Percentiles rank a stretch among this genome's conserved stretches.
Conservation (phyloP, 108 stramenopile species). For the Chaetoceros muelleri region DNA sequence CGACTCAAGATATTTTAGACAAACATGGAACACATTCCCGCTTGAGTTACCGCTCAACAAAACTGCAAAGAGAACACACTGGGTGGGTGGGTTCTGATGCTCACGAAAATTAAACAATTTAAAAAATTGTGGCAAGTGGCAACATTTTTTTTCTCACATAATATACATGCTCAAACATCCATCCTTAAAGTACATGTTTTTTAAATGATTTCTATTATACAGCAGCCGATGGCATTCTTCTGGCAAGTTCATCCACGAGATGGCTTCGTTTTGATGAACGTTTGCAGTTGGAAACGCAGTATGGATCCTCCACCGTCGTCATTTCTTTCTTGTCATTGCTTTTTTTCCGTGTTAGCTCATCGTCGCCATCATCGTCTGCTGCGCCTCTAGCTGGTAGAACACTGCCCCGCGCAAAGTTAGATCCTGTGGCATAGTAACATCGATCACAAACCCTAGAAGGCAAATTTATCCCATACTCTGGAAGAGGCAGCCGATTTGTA, state of each 20-base stretch:
- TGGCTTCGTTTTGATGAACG: not conserved
- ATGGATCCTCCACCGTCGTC: too few relatives aligned
- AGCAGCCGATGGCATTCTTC: not conserved
- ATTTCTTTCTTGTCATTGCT: not conserved
- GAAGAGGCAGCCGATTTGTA: slow-evolving; percentile 71
- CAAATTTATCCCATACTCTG: slow-evolving; percentile 70
- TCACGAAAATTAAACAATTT: too few relatives aligned
- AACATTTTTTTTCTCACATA: not conserved
- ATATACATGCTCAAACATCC: not conserved
- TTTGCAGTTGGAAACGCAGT: not conserved
- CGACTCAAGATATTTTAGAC: too few relatives aligned
- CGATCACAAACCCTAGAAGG: slow-evolving; percentile 91
- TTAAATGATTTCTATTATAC: not conserved
- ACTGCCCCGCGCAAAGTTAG: slow-evolving; percentile 6
- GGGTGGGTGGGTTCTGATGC: too few relatives aligned
- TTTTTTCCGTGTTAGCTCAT: not conserved
- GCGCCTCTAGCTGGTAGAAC: not conserved
- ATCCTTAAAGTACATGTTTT: not conserved
- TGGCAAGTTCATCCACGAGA: not conserved
- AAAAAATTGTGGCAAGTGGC: too few relatives aligned
- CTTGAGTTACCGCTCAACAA: too few relatives aligned
- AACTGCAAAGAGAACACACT: too few relatives aligned
- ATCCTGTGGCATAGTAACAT: slow-evolving; percentile 83
- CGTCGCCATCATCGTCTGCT: not conserved
- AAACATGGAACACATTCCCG: too few relatives aligned